phyloP scores from a whole-genome alignment of 2,329 filamentous ascomycete genomes.

The Colletotrichum sp. region DNA sequence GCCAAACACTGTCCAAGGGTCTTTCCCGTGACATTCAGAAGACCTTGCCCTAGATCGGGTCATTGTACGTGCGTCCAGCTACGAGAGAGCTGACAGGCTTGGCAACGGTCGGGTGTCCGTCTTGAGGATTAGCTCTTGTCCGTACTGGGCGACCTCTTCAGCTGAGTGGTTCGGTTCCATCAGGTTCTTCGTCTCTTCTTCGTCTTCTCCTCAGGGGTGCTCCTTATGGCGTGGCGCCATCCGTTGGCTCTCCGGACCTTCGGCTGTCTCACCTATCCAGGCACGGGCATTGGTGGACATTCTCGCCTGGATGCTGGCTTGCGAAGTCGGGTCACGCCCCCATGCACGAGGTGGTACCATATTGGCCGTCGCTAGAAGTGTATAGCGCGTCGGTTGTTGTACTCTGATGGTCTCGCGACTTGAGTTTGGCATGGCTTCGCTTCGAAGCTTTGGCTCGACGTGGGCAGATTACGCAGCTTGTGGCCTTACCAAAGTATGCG shows the following conservation, averaged over 20 bases:
- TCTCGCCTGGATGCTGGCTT: neutral
- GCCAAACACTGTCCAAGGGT: neutral
- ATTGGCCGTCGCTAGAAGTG: neutral
- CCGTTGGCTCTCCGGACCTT: neutral
- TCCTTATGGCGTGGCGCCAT: neutral
- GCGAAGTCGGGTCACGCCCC: neutral
- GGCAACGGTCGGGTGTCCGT: neutral
- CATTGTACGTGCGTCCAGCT: neutral
- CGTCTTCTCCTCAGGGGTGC: neutral
- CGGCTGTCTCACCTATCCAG: neutral
- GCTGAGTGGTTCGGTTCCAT: neutral
- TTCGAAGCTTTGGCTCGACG: neutral
- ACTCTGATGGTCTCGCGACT: neutral
- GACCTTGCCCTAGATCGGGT: neutral
- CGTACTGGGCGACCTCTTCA: neutral
- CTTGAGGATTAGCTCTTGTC: neutral
- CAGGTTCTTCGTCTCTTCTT: neutral
- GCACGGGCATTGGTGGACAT: neutral
- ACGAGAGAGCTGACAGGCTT: neutral
- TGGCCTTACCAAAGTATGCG: neutral
- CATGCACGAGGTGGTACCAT: neutral
- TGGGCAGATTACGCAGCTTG: neutral
- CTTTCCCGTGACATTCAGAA: neutral
- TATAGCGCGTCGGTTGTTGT: neutral
- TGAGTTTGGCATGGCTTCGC: neutral